Conservation (phyloP, 768 basidiomycete genomes). For the Podaxis sp. region DNA sequence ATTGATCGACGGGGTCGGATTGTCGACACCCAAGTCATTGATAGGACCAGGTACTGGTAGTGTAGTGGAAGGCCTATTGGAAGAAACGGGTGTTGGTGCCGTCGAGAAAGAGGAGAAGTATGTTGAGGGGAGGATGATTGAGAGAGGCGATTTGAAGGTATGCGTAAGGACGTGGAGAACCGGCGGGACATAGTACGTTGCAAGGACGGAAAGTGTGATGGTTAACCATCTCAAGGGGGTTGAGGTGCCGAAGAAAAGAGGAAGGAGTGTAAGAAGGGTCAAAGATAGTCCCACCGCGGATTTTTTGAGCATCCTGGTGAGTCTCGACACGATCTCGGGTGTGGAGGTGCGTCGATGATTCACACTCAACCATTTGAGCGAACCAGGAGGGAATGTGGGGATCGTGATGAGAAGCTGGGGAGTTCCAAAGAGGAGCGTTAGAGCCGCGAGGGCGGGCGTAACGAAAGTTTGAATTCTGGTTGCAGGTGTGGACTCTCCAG, state of each 20-base stretch:
- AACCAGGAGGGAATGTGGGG: slow-evolving; percentile 50
- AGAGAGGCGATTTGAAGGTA: slow-evolving; percentile 78
- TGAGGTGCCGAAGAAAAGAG: slow-evolving; percentile 26
- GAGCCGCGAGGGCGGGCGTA: slow-evolving; percentile 40
- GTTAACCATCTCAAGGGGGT: slow-evolving; percentile 32
- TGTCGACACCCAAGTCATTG: slow-evolving; percentile 19
- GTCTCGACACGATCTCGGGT: not conserved
- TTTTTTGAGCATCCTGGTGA: slow-evolving; percentile 21
- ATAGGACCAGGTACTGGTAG: slow-evolving; percentile 11
- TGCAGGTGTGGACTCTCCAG: slow-evolving; percentile 14
- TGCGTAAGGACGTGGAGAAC: slow-evolving; percentile 79
- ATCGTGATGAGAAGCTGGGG: slow-evolving; percentile 58
- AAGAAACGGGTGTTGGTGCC: not conserved
- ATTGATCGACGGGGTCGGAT: slow-evolving; percentile 20
- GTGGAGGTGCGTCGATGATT: not conserved
- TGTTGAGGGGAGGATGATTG: slow-evolving; percentile 67
- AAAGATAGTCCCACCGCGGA: slow-evolving; percentile 44
- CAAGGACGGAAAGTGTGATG: slow-evolving; percentile 46
- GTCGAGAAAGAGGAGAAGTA: slow-evolving; percentile 17
- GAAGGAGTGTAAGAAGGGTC: slow-evolving; percentile 35
- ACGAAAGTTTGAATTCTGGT: slow-evolving; percentile 32
- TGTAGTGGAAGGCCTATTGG: not conserved
- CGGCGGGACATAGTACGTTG: slow-evolving; percentile 70
- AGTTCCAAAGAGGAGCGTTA: slow-evolving; percentile 55
- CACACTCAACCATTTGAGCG: slow-evolving; percentile 1